Evolutionary conservation across 129 eudicot species (phyloP).

Genomic region (Flaveria sonorensis): DNA sequence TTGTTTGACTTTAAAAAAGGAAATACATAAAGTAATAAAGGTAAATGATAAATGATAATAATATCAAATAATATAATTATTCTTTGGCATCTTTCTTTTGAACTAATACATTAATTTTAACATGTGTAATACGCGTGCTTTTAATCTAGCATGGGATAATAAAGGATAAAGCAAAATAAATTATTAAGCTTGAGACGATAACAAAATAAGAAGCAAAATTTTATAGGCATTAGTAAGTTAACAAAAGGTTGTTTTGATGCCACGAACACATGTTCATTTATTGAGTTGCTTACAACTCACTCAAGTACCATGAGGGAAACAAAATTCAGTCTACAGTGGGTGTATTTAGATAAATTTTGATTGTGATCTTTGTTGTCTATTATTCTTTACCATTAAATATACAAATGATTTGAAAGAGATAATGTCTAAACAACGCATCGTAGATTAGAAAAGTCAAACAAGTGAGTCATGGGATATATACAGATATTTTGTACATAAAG

Average conservation of each 20-base stretch:
- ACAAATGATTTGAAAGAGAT: constrained; percentile 5
- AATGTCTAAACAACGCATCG: neutral
- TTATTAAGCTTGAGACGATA: no score
- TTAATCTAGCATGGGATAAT: no score
- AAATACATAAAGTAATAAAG: no score
- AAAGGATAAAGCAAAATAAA: no score
- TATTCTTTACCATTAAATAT: constrained; percentile 27
- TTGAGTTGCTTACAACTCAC: constrained; percentile 38
- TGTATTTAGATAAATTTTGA: constrained; percentile 28
- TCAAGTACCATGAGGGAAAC: constrained; percentile 24
- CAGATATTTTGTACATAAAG: no score
- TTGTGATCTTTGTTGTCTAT: constrained; percentile 26
- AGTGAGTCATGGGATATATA: neutral
- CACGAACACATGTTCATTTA: constrained; percentile 32
- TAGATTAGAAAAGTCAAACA: neutral
- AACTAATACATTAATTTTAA: no score
- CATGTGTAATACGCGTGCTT: no score
- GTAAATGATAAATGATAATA: no score
- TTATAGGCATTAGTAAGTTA: neutral
- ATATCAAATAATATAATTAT: no score
- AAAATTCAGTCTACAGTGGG: constrained; percentile 30
- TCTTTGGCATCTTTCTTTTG: no score
- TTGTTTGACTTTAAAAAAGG: no score
- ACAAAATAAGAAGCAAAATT: no score
- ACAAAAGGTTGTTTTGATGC: neutral